Evolutionary conservation across 176 grass and related monocot species (phyloP).

Genomic region (Panicum miliaceum): DNA sequence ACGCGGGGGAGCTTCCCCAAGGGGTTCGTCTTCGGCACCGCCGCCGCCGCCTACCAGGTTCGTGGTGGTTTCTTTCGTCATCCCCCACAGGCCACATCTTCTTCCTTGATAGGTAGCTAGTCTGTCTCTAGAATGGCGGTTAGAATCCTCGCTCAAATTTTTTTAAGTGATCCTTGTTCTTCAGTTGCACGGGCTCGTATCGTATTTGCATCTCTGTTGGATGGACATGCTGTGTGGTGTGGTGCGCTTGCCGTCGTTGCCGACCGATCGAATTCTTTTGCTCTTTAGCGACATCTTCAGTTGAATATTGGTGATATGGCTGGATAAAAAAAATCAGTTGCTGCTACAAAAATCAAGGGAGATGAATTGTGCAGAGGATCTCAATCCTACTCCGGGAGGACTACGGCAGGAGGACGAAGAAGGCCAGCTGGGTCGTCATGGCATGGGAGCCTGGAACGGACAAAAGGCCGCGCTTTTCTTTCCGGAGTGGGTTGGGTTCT

Average conservation of each 20-base stretch:
- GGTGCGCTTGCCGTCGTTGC: neutral
- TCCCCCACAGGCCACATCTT: neutral
- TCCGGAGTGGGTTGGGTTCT: neutral
- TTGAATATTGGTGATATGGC: neutral
- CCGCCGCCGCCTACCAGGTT: constrained; percentile 91
- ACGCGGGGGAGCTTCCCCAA: constrained; percentile 77
- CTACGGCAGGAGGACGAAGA: neutral
- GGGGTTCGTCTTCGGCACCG: constrained; percentile 91
- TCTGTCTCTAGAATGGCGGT: neutral
- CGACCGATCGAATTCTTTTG: neutral
- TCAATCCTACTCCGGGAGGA: neutral
- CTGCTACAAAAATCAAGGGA: neutral
- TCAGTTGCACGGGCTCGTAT: too few relatives aligned
- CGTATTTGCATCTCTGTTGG: neutral
- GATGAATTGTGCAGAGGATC: neutral
- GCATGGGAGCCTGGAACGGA: neutral
- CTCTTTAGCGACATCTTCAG: neutral
- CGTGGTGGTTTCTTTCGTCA: neutral
- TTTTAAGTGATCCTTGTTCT: neutral
- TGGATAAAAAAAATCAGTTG: neutral
- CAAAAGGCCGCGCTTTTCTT: neutral
- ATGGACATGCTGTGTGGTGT: neutral
- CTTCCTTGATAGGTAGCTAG: too few relatives aligned
- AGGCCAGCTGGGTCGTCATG: neutral
- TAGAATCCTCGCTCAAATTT: neutral